Evolutionary conservation across 1,139 yeast genomes (phyloP).

Genomic region (Geotrichum europaeum): DNA sequence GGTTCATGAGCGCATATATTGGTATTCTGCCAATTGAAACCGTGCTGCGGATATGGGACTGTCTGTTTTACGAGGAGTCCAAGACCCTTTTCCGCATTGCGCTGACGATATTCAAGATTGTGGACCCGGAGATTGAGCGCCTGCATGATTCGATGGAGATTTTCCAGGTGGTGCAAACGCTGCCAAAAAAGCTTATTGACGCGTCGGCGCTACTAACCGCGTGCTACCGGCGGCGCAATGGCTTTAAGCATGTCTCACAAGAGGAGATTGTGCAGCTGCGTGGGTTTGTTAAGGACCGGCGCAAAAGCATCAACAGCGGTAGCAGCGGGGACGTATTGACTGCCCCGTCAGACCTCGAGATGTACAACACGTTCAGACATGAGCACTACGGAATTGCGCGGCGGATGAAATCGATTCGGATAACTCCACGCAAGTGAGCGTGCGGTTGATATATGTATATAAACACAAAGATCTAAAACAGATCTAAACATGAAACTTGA

Average conservation of each 20-base stretch:
- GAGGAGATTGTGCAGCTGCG: constrained; percentile 75
- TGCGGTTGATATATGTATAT: no score
- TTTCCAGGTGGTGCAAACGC: constrained; percentile 78
- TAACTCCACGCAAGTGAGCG: background rate
- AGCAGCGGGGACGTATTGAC: background rate
- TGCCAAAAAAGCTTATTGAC: constrained; percentile 67
- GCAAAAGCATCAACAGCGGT: constrained; percentile 18
- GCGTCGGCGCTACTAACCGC: constrained; percentile 65
- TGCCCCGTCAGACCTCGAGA: background rate
- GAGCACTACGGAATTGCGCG: background rate
- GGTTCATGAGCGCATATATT: constrained; percentile 96
- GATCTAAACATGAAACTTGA: background rate
- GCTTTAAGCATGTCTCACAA: constrained; percentile 71
- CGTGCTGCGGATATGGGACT: constrained; percentile 87
- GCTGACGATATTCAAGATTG: constrained; percentile 69
- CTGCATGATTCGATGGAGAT: constrained; percentile 70
- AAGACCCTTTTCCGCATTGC: constrained; percentile 80
- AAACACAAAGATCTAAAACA: no score
- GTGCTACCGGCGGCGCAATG: constrained; percentile 69
- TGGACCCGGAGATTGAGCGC: constrained; percentile 57
- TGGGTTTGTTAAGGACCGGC: constrained; percentile 57
- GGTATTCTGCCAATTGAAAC: constrained; percentile 86
- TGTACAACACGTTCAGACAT: background rate
- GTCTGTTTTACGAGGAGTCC: constrained; percentile 86
- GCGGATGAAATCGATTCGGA: constrained; percentile 1